Percentiles rank a stretch among this genome's conserved stretches.
Conservation (phyloP, 1,139 yeast genomes). For the Ogataea hybrid region DNA sequence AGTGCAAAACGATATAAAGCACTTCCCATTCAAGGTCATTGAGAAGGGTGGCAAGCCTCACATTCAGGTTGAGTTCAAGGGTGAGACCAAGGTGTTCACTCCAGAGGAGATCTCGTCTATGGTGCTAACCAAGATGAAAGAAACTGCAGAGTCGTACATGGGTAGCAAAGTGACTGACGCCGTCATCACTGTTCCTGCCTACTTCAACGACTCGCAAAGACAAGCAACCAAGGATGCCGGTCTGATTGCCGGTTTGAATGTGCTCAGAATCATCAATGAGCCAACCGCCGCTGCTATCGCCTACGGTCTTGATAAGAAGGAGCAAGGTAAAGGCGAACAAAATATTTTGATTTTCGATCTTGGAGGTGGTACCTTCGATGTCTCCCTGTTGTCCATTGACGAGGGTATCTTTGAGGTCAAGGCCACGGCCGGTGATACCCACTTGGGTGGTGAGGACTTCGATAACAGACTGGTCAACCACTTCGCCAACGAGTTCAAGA, state of each 20-base stretch:
- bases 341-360: conserved; percentile 89
- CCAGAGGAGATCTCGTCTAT: conserved; percentile 92
- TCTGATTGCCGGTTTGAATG: conserved; percentile 58
- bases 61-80: conserved; percentile 69
- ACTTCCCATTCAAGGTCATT: conserved; percentile 71
- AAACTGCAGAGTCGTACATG: conserved; percentile 82
- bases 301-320: conserved; percentile 70
- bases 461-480: conserved; percentile 78
- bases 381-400: conserved; percentile 85
- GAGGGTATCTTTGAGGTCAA: conserved; percentile 96
- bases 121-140: conserved; percentile 89
- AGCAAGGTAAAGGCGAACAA: conserved; percentile 60
- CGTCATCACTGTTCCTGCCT: conserved; percentile 70
- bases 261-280: conserved; percentile 58
- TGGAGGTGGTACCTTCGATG: conserved; percentile 99
- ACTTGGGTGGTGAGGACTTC: conserved; percentile 96
- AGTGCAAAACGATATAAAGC: conserved; percentile 80
- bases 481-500: conserved; percentile 80
- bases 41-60: conserved; percentile 77
- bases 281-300: conserved; percentile 67
- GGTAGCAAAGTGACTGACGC: conserved; percentile 68
- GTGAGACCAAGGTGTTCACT: conserved; percentile 69
- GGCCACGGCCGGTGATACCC: conserved; percentile 98
- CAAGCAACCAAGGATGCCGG: conserved; percentile 66
- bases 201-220: conserved; percentile 62